Evolutionary conservation across 2,329 filamentous ascomycete species (phyloP).

Genomic region (Plenodomus tracheiphilus): DNA sequence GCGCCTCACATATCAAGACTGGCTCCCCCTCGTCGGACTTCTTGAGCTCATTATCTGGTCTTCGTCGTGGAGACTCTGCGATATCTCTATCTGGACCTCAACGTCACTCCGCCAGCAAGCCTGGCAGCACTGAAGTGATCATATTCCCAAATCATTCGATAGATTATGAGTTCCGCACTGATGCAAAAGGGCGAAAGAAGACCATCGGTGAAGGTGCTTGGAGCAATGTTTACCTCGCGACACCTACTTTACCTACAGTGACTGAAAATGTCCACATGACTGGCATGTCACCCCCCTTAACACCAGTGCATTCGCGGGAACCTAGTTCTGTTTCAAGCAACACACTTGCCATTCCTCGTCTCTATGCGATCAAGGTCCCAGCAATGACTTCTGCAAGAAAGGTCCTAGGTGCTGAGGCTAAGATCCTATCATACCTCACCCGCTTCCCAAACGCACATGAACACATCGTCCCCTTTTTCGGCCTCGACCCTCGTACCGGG

Average conservation of each 20-base stretch:
- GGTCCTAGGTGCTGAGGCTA: constrained; percentile 37
- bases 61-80: constrained; percentile 26
- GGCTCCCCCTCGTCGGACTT: constrained; percentile 25
- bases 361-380: constrained; percentile 43
- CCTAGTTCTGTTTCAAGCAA: constrained; percentile 11
- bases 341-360: constrained; percentile 15
- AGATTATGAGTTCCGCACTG: constrained; percentile 32
- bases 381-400: constrained; percentile 32
- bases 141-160: constrained; percentile 26
- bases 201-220: constrained; percentile 40
- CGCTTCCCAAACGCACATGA: constrained; percentile 22
- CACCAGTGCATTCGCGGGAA: constrained; percentile 27
- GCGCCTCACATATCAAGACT: constrained; percentile 20
- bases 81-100: constrained; percentile 14
- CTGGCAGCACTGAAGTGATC: constrained; percentile 25
- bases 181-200: constrained; percentile 29
- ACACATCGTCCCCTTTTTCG: constrained; percentile 41
- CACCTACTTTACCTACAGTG: constrained; percentile 20
- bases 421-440: constrained; percentile 38
- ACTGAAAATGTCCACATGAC: constrained; percentile 3
- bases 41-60: constrained; percentile 17
- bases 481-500: constrained; percentile 33
- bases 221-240: constrained; percentile 44
- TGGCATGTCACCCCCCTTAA: constrained; percentile 31
- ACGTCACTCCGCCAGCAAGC: constrained; percentile 22